Conservation (phyloP, 2,329 filamentous ascomycete genomes). For the Colletotrichum sp. region DNA sequence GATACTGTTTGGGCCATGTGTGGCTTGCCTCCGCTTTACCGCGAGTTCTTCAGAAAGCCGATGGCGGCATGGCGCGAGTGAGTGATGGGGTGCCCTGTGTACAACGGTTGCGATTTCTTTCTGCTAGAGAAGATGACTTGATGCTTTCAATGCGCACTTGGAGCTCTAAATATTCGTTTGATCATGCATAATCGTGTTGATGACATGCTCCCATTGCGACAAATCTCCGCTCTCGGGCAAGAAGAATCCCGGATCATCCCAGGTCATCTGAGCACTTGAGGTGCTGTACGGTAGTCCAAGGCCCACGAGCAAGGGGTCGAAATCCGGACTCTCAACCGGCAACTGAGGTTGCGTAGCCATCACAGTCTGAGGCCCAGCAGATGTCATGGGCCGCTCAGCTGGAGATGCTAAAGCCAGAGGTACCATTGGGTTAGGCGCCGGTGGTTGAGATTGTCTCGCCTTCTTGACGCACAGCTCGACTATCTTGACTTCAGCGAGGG, state of each 20-base stretch:
- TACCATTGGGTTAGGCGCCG: not conserved
- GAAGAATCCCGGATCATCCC: conserved; percentile 14
- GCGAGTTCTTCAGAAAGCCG: not conserved
- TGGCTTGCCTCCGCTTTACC: not conserved
- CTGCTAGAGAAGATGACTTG: not conserved
- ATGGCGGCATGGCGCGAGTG: not conserved
- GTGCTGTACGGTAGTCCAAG: conserved; percentile 15
- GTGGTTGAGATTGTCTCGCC: conserved; percentile 14
- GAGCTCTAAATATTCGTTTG: not conserved
- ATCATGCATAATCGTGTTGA: conserved; percentile 15
- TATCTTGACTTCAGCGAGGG: conserved; percentile 44
- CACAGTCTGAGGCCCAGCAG: not conserved
- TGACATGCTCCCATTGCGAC: conserved; percentile 15
- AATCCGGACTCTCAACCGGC: not conserved
- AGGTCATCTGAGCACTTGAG: conserved; percentile 13
- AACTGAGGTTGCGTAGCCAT: conserved; percentile 5
- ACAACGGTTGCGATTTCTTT: fast-evolving
- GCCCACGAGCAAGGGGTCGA: not conserved
- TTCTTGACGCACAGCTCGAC: conserved; percentile 43
- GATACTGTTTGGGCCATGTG: not conserved
- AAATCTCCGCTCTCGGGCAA: not conserved
- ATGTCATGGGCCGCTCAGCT: not conserved
- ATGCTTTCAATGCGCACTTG: not conserved
- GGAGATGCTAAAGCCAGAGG: not conserved
- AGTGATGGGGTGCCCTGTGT: fast-evolving